A percentile compares a stretch with the other conserved stretches of the same genome.
These are phyloP conservation scores for Ampelomyces quisqualis DNA, from an alignment of 2,329 filamentous ascomycete species.

Conservation along the genomic window DNA sequence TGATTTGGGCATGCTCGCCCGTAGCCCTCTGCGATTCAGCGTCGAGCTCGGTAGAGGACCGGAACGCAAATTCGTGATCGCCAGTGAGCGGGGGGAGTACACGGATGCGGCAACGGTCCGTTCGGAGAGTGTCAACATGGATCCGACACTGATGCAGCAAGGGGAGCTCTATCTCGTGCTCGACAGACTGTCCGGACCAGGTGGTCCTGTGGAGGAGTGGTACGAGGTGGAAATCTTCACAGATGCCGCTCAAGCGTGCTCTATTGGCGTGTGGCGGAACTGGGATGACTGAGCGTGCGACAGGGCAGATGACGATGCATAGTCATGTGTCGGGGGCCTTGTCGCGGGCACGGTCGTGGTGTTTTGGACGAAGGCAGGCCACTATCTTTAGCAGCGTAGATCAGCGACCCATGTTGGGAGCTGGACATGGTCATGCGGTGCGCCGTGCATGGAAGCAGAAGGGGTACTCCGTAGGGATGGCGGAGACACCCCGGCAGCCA, in stretches of 20 bases:
- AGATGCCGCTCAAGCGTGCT: conserved; percentile 48
- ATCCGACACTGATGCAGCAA: conserved; percentile 57
- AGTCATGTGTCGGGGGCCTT: neutral
- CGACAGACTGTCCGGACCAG: conserved; percentile 69
- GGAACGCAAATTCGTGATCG: conserved; percentile 63
- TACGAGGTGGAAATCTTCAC: conserved; percentile 54
- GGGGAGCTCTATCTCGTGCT: conserved; percentile 77
- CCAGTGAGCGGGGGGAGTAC: conserved; percentile 72
- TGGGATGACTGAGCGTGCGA: conserved; percentile 41
- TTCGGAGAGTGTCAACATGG: conserved; percentile 72
- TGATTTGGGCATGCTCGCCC: conserved; percentile 32
- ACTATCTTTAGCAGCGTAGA: neutral
- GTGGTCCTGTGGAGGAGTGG: conserved; percentile 49
- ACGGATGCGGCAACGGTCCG: conserved; percentile 67
- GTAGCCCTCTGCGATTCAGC: conserved; percentile 64
- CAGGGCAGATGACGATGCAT: neutral
- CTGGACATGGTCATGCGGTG: conserved; percentile 11
- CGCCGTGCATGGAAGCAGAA: too few relatives aligned
- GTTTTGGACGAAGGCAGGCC: conserved; percentile 1
- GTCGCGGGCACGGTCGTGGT: conserved; percentile 1
- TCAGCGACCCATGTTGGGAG: conserved; percentile 1
- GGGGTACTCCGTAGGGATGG: conserved; percentile 23
- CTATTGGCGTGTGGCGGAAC: conserved; percentile 49
- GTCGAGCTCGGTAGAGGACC: conserved; percentile 73
- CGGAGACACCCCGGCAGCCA: too few relatives aligned